phyloP scores from a whole-genome alignment of 129 eudicot species.

The Chrysanthemum lavandulifolium region DNA sequence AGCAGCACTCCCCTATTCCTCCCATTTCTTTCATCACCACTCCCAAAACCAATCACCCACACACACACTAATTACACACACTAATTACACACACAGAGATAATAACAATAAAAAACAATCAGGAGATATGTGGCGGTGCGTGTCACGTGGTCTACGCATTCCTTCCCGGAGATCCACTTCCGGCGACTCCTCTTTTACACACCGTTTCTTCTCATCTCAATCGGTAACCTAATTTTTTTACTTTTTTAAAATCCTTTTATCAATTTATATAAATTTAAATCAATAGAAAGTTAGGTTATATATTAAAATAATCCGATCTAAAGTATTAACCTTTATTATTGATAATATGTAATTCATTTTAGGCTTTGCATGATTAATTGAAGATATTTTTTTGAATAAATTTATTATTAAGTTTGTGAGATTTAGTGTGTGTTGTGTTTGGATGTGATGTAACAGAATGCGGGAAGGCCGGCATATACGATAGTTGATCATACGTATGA shows the following conservation, averaged over 20 bases:
- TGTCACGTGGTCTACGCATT: slow-evolving; percentile 65
- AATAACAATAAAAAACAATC: not conserved
- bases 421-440: slow-evolving; percentile 23
- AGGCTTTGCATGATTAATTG: slow-evolving; percentile 5
- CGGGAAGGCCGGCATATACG: slow-evolving; percentile 64
- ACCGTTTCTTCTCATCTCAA: slow-evolving; percentile 60
- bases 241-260: not conserved
- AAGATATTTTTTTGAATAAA: slow-evolving; percentile 1
- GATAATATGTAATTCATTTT: slow-evolving; percentile 2
- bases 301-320: slow-evolving; percentile 16
- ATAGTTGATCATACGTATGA: slow-evolving; percentile 96
- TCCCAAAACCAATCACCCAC: slow-evolving; percentile 14
- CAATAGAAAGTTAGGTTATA: not conserved
- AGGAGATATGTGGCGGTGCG: slow-evolving; percentile 86
- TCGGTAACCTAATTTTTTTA: slow-evolving; percentile 34
- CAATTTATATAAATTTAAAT: not conserved
- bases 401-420: slow-evolving; percentile 18
- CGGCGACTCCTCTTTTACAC: slow-evolving; percentile 32
- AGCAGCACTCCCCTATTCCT: slow-evolving; percentile 13
- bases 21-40: not conserved
- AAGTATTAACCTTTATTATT: slow-evolving; percentile 6
- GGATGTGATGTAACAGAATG: slow-evolving; percentile 39
- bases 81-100: slow-evolving; percentile 1
- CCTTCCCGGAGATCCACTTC: slow-evolving; percentile 54
- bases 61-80: not conserved